Base-by-base conservation (phyloP, 495 filamentous ascomycete species). In the Podospora didyma region DNA sequence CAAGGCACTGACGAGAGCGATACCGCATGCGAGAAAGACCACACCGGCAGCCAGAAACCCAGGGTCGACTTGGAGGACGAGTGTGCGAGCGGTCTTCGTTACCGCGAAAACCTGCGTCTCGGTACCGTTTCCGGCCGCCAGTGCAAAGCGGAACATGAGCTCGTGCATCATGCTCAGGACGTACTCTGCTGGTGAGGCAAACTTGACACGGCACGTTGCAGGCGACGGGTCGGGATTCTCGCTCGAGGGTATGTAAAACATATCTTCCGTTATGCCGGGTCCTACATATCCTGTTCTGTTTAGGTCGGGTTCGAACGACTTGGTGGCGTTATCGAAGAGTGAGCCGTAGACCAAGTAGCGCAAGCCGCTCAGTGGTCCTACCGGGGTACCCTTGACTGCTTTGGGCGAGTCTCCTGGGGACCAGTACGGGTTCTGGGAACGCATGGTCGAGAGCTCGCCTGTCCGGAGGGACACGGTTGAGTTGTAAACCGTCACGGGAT, bases 401-500 rank as follows among this genome's bases (percentile, higher is more conserved):
- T 4, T 3, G 46, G 37, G 31, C 12, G 24, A 19, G 35, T 42
- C 47, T 17, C 21, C 23, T 19, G 19, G 21, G 21, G 31, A 57
- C 2, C 3, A 19, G 23, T 22, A 41, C 17, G 7, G 23, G 9
- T 46, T 23, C 9, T 3, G 2, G 17, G 42, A 28, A 9, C n/a
- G 20, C 34, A 51, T 49, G 19, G 12, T 34, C 26, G 45, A 39
- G 20, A 56, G 44, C 14, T 51, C 23, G 12, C 51, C 37, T 10
- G 7, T 35, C 4, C 24, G 39, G 16, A 60, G 42, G 3, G 26
- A 37, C 23, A 55, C 44, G 47, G 53, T 60, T 21, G 35, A 23
- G 46, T 56, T 56, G n/a, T 52, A 48, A 41, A 60, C 53, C 23
- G 44, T 53, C 39, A 60, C 20, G 37, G 58, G 58, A 47, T 60